Evolutionary conservation across 1,139 yeast species (phyloP), one percentile per base, ranked within the genome.

Genomic region (Cylindricascospora bacillispora): DNA sequence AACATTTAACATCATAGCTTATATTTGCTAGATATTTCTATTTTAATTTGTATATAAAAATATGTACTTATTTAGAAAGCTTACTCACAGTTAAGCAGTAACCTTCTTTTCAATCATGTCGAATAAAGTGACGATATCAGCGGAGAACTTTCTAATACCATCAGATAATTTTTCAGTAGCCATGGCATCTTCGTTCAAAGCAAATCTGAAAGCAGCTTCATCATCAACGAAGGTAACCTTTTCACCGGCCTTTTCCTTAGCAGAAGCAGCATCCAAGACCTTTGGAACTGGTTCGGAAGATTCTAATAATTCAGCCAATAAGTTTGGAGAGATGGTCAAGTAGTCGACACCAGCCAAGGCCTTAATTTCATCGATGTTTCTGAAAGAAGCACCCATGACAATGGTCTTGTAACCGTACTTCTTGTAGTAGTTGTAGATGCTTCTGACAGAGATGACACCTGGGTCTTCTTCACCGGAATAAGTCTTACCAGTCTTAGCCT

Each of bases 381-480:
- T 85, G 81, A 89, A 89, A 36, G 97, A 86, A 38, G 98, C 98
- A 62, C 97, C 98, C 98, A 89, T 89, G 54, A 89, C 95, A 59
- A 86, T 85, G 60, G 98, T 89, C 52, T 86, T 69, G 74, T 89
- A 89, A 47, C 77, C 89, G 62, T 61, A 82, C 69, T 85, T 86
- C 77, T 89, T 89, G 80, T 89, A 89, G 77, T 89, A 89, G 78
- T 85, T 79, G 80, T 59, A 89, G 60, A 89, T 89, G 37, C 56
- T 57, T 61, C 76, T 77, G 49, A 89, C 97, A 30, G 95, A 81
- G 37, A 67, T 38, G 41, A 89, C 97, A 76, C 98, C 98, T 40
- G 98, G 98, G 63, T 89, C 97, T 38, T 72, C 59, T 57, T 78
- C 92, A 33, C 57, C 60, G 34, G 72, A 65, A 71, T 79, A 89